These are phyloP conservation scores for Colletotrichum kahawae DNA, from an alignment of 2,329 filamentous ascomycete genomes.

Conservation along the genomic window DNA sequence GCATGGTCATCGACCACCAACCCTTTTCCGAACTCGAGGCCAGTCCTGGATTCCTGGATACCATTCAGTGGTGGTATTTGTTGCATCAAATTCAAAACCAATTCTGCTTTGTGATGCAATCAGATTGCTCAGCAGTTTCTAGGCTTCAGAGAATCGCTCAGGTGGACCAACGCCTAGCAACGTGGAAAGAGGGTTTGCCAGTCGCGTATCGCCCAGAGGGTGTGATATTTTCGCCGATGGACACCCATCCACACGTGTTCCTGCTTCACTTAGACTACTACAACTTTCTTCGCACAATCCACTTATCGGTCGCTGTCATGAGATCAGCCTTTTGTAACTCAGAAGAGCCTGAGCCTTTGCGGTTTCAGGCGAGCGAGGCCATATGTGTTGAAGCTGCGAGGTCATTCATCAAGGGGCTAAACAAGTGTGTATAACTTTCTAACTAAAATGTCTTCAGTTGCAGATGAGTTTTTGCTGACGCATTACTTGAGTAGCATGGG, in stretches of 20 bases:
- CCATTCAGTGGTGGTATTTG: not conserved
- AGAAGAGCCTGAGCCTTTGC: not conserved
- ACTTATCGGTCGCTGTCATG: not conserved
- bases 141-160: not conserved
- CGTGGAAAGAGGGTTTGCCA: not conserved
- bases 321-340: not conserved
- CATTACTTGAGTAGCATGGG: not conserved
- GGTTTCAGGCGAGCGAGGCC: not conserved
- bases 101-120: not conserved
- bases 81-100: not conserved
- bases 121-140: not conserved
- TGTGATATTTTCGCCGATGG: not conserved
- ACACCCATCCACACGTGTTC: not conserved
- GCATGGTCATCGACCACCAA: not conserved
- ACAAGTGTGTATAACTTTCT: not conserved
- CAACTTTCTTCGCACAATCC: not conserved
- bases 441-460: not conserved
- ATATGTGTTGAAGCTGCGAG: not conserved
- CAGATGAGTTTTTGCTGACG: not conserved
- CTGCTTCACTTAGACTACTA: not conserved
- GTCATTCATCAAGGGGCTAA: not conserved
- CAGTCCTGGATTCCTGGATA: not conserved
- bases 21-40: not conserved
- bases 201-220: not conserved
- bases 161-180: not conserved